phyloP scores from a whole-genome alignment of 2,329 filamentous ascomycete species.

The Botrytis cinerea region DNA sequence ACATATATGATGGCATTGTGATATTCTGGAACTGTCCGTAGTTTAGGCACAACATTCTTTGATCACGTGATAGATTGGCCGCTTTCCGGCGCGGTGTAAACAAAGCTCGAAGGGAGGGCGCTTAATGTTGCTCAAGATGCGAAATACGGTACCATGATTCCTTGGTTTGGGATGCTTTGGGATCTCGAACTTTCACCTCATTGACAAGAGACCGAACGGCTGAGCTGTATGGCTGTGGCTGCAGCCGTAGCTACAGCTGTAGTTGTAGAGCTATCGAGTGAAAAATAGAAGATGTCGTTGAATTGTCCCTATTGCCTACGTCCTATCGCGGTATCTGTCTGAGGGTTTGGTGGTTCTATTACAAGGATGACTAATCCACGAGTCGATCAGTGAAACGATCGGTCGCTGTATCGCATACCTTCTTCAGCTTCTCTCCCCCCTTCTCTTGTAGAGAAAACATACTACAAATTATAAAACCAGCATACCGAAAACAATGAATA shows the following conservation, averaged over 20 bases:
- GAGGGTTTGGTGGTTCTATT: not conserved
- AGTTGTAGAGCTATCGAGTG: not conserved
- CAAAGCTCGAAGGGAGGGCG: not conserved
- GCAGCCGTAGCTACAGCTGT: not conserved
- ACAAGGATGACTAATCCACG: conserved; percentile 5
- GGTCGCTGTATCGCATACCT: conserved; percentile 6
- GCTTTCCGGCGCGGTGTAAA: not conserved
- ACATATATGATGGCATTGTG: not conserved
- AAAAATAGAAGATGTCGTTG: not conserved
- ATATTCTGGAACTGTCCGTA: conserved; percentile 4
- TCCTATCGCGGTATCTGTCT: not conserved
- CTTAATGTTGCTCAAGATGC: not conserved
- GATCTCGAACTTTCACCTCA: not conserved
- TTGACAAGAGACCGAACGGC: not conserved
- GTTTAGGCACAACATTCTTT: not conserved
- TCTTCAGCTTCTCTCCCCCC: conserved; percentile 13
- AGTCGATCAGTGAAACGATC: not conserved
- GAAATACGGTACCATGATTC: not conserved
- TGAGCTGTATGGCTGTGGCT: not conserved
- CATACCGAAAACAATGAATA: conserved; percentile 37
- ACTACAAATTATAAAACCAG: conserved; percentile 23
- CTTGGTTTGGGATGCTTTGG: not conserved
- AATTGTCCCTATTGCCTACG: not conserved
- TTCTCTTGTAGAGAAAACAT: conserved; percentile 5
- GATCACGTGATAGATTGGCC: not conserved